A percentile compares a stretch with the other conserved stretches of the same genome.
These are phyloP conservation scores for Pseudocercospora eumusae DNA, from an alignment of 2,329 filamentous ascomycete genomes.

Conservation along the genomic window DNA sequence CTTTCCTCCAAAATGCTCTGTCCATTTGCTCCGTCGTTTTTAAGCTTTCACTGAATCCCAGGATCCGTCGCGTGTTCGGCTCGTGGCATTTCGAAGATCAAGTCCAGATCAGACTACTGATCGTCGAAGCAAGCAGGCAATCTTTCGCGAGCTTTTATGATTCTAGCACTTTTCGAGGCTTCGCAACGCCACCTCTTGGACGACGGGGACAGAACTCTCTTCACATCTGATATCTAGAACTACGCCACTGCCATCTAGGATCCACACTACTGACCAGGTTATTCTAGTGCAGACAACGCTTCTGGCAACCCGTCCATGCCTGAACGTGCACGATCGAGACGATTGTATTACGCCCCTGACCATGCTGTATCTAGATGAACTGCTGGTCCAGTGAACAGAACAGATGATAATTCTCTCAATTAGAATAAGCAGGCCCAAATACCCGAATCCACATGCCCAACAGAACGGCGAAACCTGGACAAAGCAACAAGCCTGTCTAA, in stretches of 20 bases:
- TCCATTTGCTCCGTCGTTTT: background rate
- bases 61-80: slow-evolving; percentile 9
- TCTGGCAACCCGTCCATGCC: background rate
- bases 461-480: too few species aligned
- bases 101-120: slow-evolving; percentile 4
- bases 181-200: too few species aligned
- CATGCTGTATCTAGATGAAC: too few species aligned
- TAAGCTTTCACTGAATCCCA: background rate
- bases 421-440: too few species aligned
- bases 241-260: background rate
- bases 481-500: background rate
- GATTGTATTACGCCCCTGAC: background rate
- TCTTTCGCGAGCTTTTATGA: slow-evolving; percentile 14
- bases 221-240: background rate
- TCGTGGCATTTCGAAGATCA: slow-evolving; percentile 10
- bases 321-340: background rate
- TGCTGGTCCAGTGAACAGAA: too few species aligned
- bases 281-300: background rate
- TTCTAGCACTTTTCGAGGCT: background rate
- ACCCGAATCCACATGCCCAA: too few species aligned
- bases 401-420: too few species aligned
- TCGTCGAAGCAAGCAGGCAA: slow-evolving; percentile 5
- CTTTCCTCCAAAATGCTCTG: background rate
- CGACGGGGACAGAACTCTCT: too few species aligned
- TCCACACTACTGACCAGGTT: slow-evolving; percentile 1